Conservation (phyloP, 257 asterid genomes). For the Jaltomata sinuosa region DNA sequence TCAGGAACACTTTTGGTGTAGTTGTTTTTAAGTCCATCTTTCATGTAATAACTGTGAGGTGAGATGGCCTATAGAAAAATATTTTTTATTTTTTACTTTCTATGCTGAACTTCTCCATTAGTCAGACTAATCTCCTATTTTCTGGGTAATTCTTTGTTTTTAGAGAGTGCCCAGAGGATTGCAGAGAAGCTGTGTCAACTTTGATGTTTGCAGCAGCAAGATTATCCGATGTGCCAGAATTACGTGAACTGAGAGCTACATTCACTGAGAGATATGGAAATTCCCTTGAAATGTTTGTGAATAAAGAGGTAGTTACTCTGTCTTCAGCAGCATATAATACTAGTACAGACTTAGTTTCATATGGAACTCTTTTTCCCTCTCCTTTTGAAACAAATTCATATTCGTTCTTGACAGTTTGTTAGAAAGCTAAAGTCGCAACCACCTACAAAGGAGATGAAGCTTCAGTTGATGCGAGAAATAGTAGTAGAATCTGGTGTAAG, state of each 20-base stretch:
- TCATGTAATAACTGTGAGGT: not conserved
- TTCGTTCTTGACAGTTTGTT: constrained; percentile 35
- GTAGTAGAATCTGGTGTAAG: constrained; percentile 49
- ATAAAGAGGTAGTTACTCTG: constrained; percentile 41
- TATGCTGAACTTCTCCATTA: not conserved
- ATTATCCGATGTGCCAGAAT: constrained; percentile 79
- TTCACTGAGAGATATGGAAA: constrained; percentile 62
- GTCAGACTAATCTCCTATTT: not conserved
- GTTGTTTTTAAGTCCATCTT: too few species aligned
- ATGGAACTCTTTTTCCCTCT: not conserved
- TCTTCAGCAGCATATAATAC: not conserved
- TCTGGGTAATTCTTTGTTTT: not conserved
- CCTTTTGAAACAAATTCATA: not conserved
- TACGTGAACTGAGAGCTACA: constrained; percentile 56
- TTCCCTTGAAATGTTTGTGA: constrained; percentile 36
- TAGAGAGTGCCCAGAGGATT: constrained; percentile 86
- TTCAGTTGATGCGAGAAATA: constrained; percentile 56
- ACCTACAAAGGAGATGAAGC: constrained; percentile 49
- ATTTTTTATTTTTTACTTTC: not conserved
- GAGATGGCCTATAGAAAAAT: not conserved
- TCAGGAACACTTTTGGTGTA: too few species aligned
- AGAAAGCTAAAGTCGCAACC: constrained; percentile 36
- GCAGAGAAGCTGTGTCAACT: constrained; percentile 74
- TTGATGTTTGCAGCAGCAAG: constrained; percentile 87
- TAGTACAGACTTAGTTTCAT: not conserved